A percentile compares a stretch with the other conserved stretches of the same genome.
These are phyloP conservation scores for Leersia perrieri DNA, from an alignment of 176 grass and related monocot genomes.

Conservation along the genomic window DNA sequence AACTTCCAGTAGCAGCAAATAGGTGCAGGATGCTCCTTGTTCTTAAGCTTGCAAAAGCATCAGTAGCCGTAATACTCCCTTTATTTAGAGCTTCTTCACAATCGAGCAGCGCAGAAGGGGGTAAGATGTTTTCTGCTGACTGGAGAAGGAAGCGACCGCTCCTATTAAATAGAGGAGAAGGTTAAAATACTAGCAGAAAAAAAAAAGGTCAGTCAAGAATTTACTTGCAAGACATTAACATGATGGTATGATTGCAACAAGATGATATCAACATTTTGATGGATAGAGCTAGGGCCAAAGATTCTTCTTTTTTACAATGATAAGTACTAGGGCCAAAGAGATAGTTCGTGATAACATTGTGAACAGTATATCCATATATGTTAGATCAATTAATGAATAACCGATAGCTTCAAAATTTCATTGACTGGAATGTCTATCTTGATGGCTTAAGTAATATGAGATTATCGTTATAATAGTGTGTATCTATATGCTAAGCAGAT, in stretches of 20 bases:
- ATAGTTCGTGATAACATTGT: neutral
- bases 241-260: constrained; percentile 1
- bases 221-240: constrained; percentile 3
- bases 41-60: constrained; percentile 78
- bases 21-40: constrained; percentile 94
- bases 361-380: neutral
- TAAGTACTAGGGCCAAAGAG: neutral
- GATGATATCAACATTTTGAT: neutral
- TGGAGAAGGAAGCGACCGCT: constrained; percentile 78
- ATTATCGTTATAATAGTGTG: neutral
- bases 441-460: neutral
- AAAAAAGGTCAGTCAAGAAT: constrained; percentile 5
- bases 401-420: neutral
- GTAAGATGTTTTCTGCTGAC: constrained; percentile 82
- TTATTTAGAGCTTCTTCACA: constrained; percentile 82
- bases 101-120: constrained; percentile 45
- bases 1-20: constrained; percentile 73
- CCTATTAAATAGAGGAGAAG: constrained; percentile 45
- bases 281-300: neutral
- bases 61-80: constrained; percentile 49
- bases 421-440: constrained; percentile 5
- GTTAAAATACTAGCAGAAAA: constrained; percentile 17
- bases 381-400: neutral
- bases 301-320: neutral
- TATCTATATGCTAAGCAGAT: neutral